Percentiles rank a stretch among this genome's conserved stretches.
Evolutionary conservation across 2,329 filamentous ascomycete species (phyloP).

Genomic region (Colletotrichum camelliae): DNA sequence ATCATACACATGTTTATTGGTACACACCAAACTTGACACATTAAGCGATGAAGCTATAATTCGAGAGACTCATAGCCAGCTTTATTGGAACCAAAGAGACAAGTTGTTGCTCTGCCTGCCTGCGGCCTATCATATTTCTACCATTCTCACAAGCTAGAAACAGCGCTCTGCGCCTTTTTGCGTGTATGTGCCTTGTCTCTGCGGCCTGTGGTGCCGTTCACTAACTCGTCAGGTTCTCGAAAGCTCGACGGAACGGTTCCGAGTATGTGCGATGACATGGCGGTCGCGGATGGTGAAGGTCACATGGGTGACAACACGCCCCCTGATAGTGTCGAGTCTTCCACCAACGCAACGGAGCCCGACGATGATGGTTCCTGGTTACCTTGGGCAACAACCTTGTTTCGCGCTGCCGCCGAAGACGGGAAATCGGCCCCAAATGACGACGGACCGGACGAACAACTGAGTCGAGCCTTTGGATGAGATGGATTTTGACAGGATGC

Average conservation of each 20-base stretch:
- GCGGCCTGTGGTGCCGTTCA: not conserved
- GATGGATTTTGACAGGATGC: not conserved
- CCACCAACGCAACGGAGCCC: not conserved
- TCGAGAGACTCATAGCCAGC: slow-evolving; percentile 25
- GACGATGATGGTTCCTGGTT: not conserved
- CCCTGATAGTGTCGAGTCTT: not conserved
- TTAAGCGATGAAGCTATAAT: slow-evolving; percentile 22
- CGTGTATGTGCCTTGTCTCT: not conserved
- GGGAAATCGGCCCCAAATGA: not conserved
- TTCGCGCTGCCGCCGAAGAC: not conserved
- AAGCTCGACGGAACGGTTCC: not conserved
- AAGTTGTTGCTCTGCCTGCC: slow-evolving; percentile 10
- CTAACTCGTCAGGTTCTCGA: not conserved
- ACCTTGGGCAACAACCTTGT: not conserved
- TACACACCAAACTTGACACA: not conserved
- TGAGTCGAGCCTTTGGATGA: not conserved
- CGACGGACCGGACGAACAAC: not conserved
- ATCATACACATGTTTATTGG: not conserved
- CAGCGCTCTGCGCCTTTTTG: not conserved
- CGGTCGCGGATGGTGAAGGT: not conserved
- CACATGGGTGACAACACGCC: not conserved
- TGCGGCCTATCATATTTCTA: not conserved
- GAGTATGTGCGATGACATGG: not conserved
- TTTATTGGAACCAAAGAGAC: slow-evolving; percentile 10
- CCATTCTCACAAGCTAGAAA: not conserved